Evolutionary conservation across 257 asterid species (phyloP).

Genomic region (Verbena officinalis): DNA sequence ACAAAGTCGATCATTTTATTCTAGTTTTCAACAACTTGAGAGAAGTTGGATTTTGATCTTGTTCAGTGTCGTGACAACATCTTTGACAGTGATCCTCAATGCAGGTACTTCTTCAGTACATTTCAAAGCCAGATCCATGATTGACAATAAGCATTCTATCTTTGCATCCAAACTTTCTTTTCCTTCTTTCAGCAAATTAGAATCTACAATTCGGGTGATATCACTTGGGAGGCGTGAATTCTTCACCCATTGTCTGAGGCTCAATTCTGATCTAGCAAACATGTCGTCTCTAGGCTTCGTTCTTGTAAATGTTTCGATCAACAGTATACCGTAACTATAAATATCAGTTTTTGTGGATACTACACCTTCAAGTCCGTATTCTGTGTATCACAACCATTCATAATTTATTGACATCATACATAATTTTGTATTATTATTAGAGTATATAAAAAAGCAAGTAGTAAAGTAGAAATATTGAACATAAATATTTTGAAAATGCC

Average conservation of each 20-base stretch:
- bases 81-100: slow-evolving; percentile 29
- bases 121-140: slow-evolving; percentile 38
- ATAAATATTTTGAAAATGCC: not conserved
- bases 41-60: slow-evolving; percentile 23
- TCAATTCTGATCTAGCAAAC: slow-evolving; percentile 34
- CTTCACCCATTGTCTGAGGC: slow-evolving; percentile 35
- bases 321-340: slow-evolving; percentile 43
- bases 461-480: not conserved
- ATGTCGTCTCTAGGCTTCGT: slow-evolving; percentile 40
- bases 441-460: not conserved
- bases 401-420: not conserved
- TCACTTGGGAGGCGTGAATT: slow-evolving; percentile 23
- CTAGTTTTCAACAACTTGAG: slow-evolving; percentile 17
- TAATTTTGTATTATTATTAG: not conserved
- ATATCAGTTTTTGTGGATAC: slow-evolving; percentile 41
- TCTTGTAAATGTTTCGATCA: slow-evolving; percentile 46
- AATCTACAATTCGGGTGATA: slow-evolving; percentile 23
- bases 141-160: slow-evolving; percentile 24
- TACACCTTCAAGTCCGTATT: slow-evolving; percentile 51
- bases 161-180: slow-evolving; percentile 19
- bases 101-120: slow-evolving; percentile 24
- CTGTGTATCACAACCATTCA: no score
- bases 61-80: slow-evolving; percentile 28
- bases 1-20: no score
- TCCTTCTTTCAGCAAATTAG: slow-evolving; percentile 28